phyloP scores from a whole-genome alignment of 306 rosid genomes.

The Dalbergia cultrata region DNA sequence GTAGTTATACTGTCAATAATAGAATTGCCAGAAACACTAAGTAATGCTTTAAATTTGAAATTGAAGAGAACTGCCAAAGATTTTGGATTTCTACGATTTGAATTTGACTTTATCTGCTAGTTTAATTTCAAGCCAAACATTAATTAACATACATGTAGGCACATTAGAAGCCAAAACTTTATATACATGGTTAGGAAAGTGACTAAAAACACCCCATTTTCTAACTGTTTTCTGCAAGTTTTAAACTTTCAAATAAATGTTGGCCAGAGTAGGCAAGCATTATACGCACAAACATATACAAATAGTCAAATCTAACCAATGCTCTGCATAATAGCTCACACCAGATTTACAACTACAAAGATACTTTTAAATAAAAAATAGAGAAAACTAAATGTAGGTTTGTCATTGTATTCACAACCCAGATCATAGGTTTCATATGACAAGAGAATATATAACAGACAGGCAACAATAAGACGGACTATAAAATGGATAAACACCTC shows the following conservation, averaged over 20 bases:
- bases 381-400: conserved; percentile 20
- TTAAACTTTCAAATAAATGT: neutral
- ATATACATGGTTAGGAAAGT: conserved; percentile 10
- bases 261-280: neutral
- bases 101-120: neutral
- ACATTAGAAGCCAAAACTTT: neutral
- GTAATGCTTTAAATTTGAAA: conserved; percentile 12
- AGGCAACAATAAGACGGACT: conserved; percentile 1
- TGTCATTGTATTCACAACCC: conserved; percentile 23
- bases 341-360: neutral
- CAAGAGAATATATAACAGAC: conserved; percentile 32
- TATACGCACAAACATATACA: neutral
- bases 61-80: conserved; percentile 7
- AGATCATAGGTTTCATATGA: neutral
- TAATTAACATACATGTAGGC: conserved; percentile 18
- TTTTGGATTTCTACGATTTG: conserved; percentile 7
- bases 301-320: too few species aligned
- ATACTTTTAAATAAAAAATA: neutral
- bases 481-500: conserved; percentile 64
- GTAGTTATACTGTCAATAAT: too few species aligned
- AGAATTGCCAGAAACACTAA: neutral
- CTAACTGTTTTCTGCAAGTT: neutral
- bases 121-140: conserved; percentile 12
- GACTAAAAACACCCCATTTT: neutral
- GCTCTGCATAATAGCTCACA: neutral